phyloP scores from a whole-genome alignment of 1,284 basidiomycete genomes.

The Irpex lacteus region DNA sequence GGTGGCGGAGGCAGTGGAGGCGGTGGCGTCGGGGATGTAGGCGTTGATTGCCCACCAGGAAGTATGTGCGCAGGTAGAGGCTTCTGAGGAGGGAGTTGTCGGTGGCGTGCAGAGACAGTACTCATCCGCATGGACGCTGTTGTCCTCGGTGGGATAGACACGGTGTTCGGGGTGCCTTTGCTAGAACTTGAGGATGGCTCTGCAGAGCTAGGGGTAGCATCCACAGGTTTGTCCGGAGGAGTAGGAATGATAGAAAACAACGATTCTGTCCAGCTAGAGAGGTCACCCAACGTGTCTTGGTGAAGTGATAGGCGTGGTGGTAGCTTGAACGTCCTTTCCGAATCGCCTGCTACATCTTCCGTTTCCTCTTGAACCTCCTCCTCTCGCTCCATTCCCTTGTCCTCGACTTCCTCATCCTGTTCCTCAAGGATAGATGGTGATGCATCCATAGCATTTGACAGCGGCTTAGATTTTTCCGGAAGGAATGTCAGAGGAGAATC shows the following conservation, averaged over 20 bases:
- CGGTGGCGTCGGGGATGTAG: conserved; percentile 11
- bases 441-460: neutral
- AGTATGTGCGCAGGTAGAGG: conserved; percentile 23
- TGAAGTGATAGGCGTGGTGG: conserved; percentile 29
- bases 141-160: conserved; percentile 1
- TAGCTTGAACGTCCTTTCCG: conserved; percentile 9
- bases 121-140: neutral
- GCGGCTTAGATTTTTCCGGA: neutral
- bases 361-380: neutral
- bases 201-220: neutral
- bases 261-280: conserved; percentile 29
- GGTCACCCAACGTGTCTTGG: conserved; percentile 24
- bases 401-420: neutral
- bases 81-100: conserved; percentile 25
- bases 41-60: conserved; percentile 11
- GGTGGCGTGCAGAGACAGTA: conserved; percentile 2
- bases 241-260: conserved; percentile 28
- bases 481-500: conserved; percentile 11
- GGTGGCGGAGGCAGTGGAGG: conserved; percentile 18
- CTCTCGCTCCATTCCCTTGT: neutral
- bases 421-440: neutral
- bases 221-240: conserved; percentile 2
- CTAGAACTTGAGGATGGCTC: conserved; percentile 2
- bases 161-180: neutral
- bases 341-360: neutral